Base-by-base conservation (phyloP, 805 yeast genomes). In the Metschnikowia rubicola region DNA sequence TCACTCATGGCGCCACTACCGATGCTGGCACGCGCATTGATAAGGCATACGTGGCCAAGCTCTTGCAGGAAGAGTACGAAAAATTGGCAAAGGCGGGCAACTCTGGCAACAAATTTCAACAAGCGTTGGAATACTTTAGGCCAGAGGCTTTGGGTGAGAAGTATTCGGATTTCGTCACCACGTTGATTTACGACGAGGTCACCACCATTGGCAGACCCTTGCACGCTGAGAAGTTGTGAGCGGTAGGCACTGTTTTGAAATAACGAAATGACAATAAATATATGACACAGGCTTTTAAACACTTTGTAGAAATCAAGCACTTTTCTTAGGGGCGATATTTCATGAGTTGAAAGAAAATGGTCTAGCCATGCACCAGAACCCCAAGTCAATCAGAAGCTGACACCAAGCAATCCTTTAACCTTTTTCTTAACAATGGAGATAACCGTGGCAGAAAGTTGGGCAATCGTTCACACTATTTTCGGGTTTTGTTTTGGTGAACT, bases 121-220 rank as follows among this genome's bases (percentile, higher is more conserved):
- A 77, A 54, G 94, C 91, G 34, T 88, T 84, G 45, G 80, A 77
- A 36, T 82, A 83, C 63, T 81, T 86, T 63, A 78, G 77, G 64
- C 87, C 85, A 35, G 92, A 86, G 65, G 81, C 86, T 47, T 75
- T 80, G 51, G 91, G 85, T 53, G 81, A 79, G 59, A 80, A 80
- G 60, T 83, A 84, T 66, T 82, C 86, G 49, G 91, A 86, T 61
- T 86, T 86, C 67, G 78, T 86, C 59, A 86, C 95, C 39, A 82
- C 84, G 32, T 74, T 86, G 66, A 74, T 86, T 61, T 86, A 86
- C 64, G 90, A 86, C 57, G 87, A 86, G 47, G 77, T 83, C 48
- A 78, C 83, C 40, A 80, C 86, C 41, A 58, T 71, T 45, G 75
- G 76, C 50, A 71, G 77, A 66, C 66, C 76, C 19, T 51, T 58